Evolutionary conservation across 1,284 basidiomycete genomes (phyloP), one percentile per base, ranked within the genome.

Genomic region (Papiliotrema laurentii): DNA sequence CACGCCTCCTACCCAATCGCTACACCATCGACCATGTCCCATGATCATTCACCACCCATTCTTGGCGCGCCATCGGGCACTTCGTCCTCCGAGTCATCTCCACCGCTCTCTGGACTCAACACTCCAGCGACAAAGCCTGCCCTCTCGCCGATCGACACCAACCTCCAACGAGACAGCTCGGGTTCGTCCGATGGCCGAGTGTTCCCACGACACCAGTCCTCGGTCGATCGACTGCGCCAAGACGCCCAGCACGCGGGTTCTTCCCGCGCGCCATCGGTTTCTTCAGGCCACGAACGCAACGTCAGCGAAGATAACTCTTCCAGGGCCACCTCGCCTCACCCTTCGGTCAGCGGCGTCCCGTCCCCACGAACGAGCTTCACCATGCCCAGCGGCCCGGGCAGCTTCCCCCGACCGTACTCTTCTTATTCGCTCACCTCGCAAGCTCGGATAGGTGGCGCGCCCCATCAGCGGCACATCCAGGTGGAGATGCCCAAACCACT

Each of bases 401-500:
- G 25, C 7, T 45, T 13, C 26, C 37, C 36, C 7, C 22, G 49
- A 35, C 42, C 47, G n/a, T 42, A 44, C 41, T 45, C 43, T 27
- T 19, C 41, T 24, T 25, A 35, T 26, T 33, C 51, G 24, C 18
- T 53, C 21, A 30, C 11, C 42, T 28, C 31, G 35, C 10, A 18
- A n/a, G 43, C n/a, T 11, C 27, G 5, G 7, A 34, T 26, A 16
- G 53, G 56, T 6, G 57, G 64, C 39, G 60, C 66, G 21, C 66
- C 68, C 0, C 64, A 67, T 58, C 55, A 61, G 34, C 55, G 66
- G 43, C 51, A 57, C 19, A 56, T 71, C 2, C 56, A 58, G 31
- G 41, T 69, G 5, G 52, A 61, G 40, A 63, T 71, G 63, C 68
- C 68, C 6, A 49, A 41, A 41, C 51, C 53, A 33, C 53, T 69